Evolutionary conservation across 1,284 basidiomycete genomes (phyloP).

Genomic region (Ceratobasidium sp.): DNA sequence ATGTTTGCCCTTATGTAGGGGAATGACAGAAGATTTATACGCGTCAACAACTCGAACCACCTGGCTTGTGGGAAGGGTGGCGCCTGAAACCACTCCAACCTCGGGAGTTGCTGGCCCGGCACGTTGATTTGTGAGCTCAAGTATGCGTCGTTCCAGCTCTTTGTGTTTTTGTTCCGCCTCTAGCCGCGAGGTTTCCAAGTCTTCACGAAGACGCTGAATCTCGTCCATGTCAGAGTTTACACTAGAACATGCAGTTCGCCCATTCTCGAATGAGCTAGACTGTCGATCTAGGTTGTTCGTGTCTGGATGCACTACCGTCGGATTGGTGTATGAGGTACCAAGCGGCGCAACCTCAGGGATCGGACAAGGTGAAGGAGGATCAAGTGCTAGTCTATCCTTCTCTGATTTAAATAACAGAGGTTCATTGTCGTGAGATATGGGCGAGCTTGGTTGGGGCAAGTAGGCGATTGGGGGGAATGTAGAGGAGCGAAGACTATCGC

Average conservation of each 20-base stretch:
- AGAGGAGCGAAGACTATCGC: neutral
- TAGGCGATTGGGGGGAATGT: slow-evolving; percentile 9
- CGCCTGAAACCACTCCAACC: neutral
- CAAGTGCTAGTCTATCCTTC: neutral
- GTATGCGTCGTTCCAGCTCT: slow-evolving; percentile 22
- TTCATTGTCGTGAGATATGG: neutral
- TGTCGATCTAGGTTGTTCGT: neutral
- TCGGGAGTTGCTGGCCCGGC: neutral
- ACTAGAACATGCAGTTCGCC: neutral
- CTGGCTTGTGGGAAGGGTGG: too few species aligned
- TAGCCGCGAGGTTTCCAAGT: slow-evolving; percentile 17
- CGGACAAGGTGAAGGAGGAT: slow-evolving; percentile 23
- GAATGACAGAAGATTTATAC: neutral
- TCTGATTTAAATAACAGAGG: slow-evolving; percentile 1
- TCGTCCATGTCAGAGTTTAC: neutral
- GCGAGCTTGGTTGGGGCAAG: neutral
- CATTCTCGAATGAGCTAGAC: neutral
- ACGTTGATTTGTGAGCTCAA: slow-evolving; percentile 1
- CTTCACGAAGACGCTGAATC: slow-evolving; percentile 19
- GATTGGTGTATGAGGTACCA: too few species aligned
- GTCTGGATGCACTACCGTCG: neutral
- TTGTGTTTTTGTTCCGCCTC: slow-evolving; percentile 30
- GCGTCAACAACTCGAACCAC: neutral
- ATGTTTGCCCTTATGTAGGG: slow-evolving; percentile 20
- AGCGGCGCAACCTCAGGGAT: neutral